Base-by-base conservation (phyloP, 345 rosid species). In the Eucalyptus erythrocorys region DNA sequence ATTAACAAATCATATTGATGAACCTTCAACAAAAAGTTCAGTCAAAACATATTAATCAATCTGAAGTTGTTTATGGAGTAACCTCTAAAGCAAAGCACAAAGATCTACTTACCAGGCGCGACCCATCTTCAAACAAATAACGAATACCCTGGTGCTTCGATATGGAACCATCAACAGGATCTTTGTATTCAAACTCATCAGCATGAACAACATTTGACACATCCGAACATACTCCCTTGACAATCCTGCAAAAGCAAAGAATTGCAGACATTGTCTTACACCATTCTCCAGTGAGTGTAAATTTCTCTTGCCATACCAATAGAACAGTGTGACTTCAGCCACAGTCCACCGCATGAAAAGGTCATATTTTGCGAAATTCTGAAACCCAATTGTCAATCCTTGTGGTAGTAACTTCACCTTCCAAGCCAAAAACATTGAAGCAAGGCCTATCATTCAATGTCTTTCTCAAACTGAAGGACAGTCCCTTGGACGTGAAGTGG, bases 151-250 rank as follows among this genome's bases (percentile, higher is more conserved):
- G 99, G 91, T 95, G 98, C 93, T 94, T 94, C 32, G 99, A 97
- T 91, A 98, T 91, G 87, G 99, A 98, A 87, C 97, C 99, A 91
- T 98, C 99, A 76, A 97, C 99, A 79, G 99, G 99, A 91, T 98
- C 99, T 89, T 95, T 95, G 94, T 97, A 98, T 92, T 98, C 99
- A 88, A 98, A 98, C 90, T 97, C 99, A 92, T 97, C 99, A 21
- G 95, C 99, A 92, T 92, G 76, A 87, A 92, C 93, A 86, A 97
- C 97, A 71, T 93, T 95, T 2, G 99, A 92, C 88, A 96, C 99
- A 88, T 95, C 97, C 8, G 98, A 91, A 13, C 92, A 89, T 51
- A 94, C 88, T 85, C 96, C 97, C 89, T 95, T 94, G 88, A 97
- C 94, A 88, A 94, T 93, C 92, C 99, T 98, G 93, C 30, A 48